A percentile compares a stretch with the other conserved stretches of the same genome.
phyloP scores from a whole-genome alignment of 176 grass and related monocot genomes.

The Echinochloa phyllopogon region DNA sequence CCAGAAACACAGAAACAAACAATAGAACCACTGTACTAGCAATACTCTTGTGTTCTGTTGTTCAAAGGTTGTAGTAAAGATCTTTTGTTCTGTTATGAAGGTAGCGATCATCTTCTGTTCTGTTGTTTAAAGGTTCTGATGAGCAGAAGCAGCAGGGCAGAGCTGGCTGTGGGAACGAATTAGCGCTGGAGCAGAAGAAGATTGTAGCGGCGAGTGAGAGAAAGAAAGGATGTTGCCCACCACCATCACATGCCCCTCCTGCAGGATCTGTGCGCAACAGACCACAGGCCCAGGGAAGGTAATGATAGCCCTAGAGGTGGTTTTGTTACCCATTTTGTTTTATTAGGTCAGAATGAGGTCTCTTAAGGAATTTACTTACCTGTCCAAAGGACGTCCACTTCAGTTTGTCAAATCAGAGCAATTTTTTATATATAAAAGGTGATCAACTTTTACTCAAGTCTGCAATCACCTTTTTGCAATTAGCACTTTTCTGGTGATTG shows the following conservation, averaged over 20 bases:
- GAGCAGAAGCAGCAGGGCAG: slow-evolving; percentile 56
- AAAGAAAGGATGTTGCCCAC: slow-evolving; percentile 58
- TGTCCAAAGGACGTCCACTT: background rate
- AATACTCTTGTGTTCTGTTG: background rate
- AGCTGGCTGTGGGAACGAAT: slow-evolving; percentile 54
- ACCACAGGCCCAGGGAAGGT: slow-evolving; percentile 54
- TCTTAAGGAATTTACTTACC: background rate
- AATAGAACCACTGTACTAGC: slow-evolving; percentile 28
- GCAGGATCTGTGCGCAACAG: slow-evolving; percentile 34
- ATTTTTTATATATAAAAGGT: background rate
- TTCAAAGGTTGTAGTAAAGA: slow-evolving; percentile 52
- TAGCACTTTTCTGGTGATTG: background rate
- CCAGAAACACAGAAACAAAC: slow-evolving; percentile 18
- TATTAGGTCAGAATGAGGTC: slow-evolving; percentile 1
- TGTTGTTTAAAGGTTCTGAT: slow-evolving; percentile 54
- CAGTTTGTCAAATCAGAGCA: slow-evolving; percentile 16
- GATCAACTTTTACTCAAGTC: slow-evolving; percentile 1
- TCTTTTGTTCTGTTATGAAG: slow-evolving; percentile 44
- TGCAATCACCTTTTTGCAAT: background rate
- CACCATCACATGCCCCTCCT: slow-evolving; percentile 45
- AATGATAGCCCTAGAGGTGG: slow-evolving; percentile 11
- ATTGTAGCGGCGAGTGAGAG: slow-evolving; percentile 44
- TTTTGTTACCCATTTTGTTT: slow-evolving; percentile 1
- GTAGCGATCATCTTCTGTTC: slow-evolving; percentile 41
- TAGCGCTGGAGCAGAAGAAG: slow-evolving; percentile 48